Base-by-base conservation (phyloP, 106 monocot species). In the Posidonia australis region DNA sequence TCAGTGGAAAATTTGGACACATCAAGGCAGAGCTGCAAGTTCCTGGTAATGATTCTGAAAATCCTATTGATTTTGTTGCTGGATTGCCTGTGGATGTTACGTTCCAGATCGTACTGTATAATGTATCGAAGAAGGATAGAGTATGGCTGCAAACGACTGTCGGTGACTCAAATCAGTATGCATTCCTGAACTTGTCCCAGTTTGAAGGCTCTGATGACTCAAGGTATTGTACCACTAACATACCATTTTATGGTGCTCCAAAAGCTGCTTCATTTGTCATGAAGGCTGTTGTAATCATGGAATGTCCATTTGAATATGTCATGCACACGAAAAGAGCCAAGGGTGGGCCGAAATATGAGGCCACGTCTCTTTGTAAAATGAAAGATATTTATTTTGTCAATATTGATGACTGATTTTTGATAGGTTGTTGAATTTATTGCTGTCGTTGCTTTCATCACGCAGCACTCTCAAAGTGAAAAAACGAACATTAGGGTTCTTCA, bases 11-110 rank as follows among this genome's bases (percentile, higher is more conserved):
- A 60, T 58, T 98, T 45, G 63, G 64, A 66, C 62, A 58, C 2
- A 74, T 77, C 20, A 84, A 83, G 63, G 87, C 87, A 71, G 84
- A 84, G 45, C 48, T 89, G 53, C 54, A 62, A 73, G 72, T 54
- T 29, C 28, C 63, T 25, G 78, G 74, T 27, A 76, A 79, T 74
- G 64, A 83, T 56, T 84, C 89, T 19, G 90, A 90, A 57, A 80
- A 83, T 61, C 80, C 87, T 30, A 68, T 85, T 46, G 42, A 21
- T 26, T 90, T 73, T 31, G 20, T 86, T 74, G 66, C 82, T 26
- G 90, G 87, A 62, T 73, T 98, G 61, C 96, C 96, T 44, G 80
- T 83, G 16, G 81, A 80, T 14, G 77, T 90, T 46, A 72, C 64
- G 30, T 77, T 84, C 67, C 67, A 70, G 13, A 65, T 98, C 47